A percentile compares a stretch with the other conserved stretches of the same genome.
These are phyloP conservation scores for Salvia hispanica DNA, from an alignment of 257 asterid species.

Conservation along the genomic window DNA sequence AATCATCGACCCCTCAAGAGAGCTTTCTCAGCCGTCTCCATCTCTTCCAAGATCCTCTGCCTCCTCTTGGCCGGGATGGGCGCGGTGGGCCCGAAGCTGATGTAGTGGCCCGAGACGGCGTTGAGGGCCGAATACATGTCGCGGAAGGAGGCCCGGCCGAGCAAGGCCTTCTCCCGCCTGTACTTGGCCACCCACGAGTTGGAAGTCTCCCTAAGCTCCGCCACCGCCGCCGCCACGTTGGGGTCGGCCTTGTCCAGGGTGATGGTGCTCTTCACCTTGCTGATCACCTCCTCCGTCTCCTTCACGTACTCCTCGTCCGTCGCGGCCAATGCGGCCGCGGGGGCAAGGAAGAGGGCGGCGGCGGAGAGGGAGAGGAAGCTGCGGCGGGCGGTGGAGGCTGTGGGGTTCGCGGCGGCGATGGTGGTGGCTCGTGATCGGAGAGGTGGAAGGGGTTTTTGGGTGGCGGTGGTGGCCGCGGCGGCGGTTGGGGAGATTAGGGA, in stretches of 20 bases:
- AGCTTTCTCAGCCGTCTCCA: slow-evolving; percentile 95
- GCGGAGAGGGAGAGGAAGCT: slow-evolving; percentile 55
- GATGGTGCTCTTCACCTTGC: slow-evolving; percentile 65
- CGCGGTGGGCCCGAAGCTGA: slow-evolving; percentile 94
- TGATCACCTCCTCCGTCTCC: slow-evolving; percentile 71
- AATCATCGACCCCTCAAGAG: slow-evolving; percentile 72
- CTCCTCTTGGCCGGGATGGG: slow-evolving; percentile 86
- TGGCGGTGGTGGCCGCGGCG: slow-evolving; percentile 41
- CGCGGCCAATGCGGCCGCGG: slow-evolving; percentile 47
- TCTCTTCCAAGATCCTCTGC: slow-evolving; percentile 88
- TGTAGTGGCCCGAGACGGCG: slow-evolving; percentile 94
- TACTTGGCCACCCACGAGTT: slow-evolving; percentile 97
- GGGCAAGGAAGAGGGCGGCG: slow-evolving; percentile 37
- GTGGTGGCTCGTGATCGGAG: slow-evolving; percentile 42
- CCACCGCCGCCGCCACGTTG: slow-evolving; percentile 63
- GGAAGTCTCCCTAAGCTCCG: slow-evolving; percentile 71
- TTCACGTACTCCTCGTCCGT: slow-evolving; percentile 74
- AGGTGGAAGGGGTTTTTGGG: slow-evolving; percentile 47
- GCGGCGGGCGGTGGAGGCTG: slow-evolving; percentile 50
- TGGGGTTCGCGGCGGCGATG: slow-evolving; percentile 25
- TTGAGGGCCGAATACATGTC: slow-evolving; percentile 90
- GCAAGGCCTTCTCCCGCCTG: slow-evolving; percentile 71
- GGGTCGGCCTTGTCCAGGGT: slow-evolving; percentile 74
- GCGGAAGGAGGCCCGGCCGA: slow-evolving; percentile 81
- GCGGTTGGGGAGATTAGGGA: slow-evolving; percentile 59